Evolutionary conservation across 1,139 yeast species (phyloP).

Genomic region (Blastobotrys persicus): DNA sequence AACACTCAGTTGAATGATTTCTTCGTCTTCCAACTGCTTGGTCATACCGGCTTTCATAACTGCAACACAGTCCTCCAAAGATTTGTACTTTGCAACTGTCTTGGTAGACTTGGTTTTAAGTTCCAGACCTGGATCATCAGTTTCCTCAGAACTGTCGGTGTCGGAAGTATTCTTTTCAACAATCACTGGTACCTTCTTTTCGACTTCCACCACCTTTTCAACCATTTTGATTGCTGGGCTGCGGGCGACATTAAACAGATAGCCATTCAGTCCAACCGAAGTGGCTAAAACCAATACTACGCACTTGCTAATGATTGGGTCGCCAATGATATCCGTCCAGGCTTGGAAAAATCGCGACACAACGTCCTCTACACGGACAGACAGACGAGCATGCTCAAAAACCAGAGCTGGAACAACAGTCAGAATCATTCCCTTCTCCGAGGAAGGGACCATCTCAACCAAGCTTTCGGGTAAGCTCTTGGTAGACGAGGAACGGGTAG

Average conservation of each 20-base stretch:
- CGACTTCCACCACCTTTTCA: slow-evolving; percentile 36
- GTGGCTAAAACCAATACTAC: slow-evolving; percentile 70
- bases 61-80: slow-evolving; percentile 63
- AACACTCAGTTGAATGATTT: slow-evolving; percentile 67
- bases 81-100: slow-evolving; percentile 15
- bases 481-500: slow-evolving; percentile 10
- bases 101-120: slow-evolving; percentile 16
- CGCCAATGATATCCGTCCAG: slow-evolving; percentile 73
- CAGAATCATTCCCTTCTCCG: slow-evolving; percentile 51
- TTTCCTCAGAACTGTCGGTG: slow-evolving; percentile 24
- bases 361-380: slow-evolving; percentile 66
- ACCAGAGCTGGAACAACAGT: slow-evolving; percentile 65
- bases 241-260: slow-evolving; percentile 53
- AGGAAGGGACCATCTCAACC: slow-evolving; percentile 8
- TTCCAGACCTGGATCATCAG: slow-evolving; percentile 24
- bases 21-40: slow-evolving; percentile 63
- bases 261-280: slow-evolving; percentile 78
- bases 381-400: slow-evolving; percentile 64
- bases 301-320: slow-evolving; percentile 75
- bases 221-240: slow-evolving; percentile 34
- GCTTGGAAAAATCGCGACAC: slow-evolving; percentile 52
- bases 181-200: slow-evolving; percentile 34
- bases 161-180: slow-evolving; percentile 29
- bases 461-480: slow-evolving; percentile 10
- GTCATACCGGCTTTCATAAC: slow-evolving; percentile 71